Evolutionary conservation across 1,139 yeast species (phyloP).

Genomic region (Keqinozyma sinolaborantium): DNA sequence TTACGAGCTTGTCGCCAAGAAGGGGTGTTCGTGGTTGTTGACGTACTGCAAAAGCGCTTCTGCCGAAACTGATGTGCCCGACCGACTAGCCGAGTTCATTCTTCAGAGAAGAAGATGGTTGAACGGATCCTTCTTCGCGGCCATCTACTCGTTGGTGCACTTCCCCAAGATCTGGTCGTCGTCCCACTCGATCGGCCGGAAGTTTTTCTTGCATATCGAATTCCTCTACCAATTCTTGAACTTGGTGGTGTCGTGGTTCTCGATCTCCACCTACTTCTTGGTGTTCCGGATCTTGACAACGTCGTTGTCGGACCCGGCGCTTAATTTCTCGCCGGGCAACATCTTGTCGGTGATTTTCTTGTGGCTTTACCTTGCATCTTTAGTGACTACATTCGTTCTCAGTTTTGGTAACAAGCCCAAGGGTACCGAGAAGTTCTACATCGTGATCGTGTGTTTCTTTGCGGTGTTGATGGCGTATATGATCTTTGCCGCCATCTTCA

Average conservation of each 20-base stretch:
- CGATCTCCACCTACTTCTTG: slow-evolving; percentile 74
- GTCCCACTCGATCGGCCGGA: slow-evolving; percentile 39
- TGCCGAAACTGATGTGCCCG: slow-evolving; percentile 52
- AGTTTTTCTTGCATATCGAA: slow-evolving; percentile 40
- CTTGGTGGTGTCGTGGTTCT: slow-evolving; percentile 69
- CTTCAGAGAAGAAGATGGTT: slow-evolving; percentile 51
- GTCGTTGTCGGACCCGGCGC: slow-evolving; percentile 52
- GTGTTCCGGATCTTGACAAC: slow-evolving; percentile 77
- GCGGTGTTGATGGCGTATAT: slow-evolving; percentile 90
- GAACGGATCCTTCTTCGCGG: slow-evolving; percentile 50
- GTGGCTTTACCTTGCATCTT: slow-evolving; percentile 85
- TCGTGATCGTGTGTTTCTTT: slow-evolving; percentile 82
- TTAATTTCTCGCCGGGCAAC: slow-evolving; percentile 63
- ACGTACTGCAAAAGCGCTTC: slow-evolving; percentile 44
- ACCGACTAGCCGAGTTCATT: slow-evolving; percentile 41
- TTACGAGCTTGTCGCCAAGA: slow-evolving; percentile 46
- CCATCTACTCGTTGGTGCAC: slow-evolving; percentile 44
- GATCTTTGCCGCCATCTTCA: slow-evolving; percentile 59
- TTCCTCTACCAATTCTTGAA: slow-evolving; percentile 42
- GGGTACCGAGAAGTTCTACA: slow-evolving; percentile 81
- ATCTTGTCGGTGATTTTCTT: slow-evolving; percentile 75
- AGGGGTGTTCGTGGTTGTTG: slow-evolving; percentile 42
- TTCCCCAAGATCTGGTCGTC: slow-evolving; percentile 43
- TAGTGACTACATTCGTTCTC: slow-evolving; percentile 87
- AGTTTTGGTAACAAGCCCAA: slow-evolving; percentile 94